Evolutionary conservation across 352 stramenopile species (phyloP).

Genomic region (Pythium brachiatum): DNA sequence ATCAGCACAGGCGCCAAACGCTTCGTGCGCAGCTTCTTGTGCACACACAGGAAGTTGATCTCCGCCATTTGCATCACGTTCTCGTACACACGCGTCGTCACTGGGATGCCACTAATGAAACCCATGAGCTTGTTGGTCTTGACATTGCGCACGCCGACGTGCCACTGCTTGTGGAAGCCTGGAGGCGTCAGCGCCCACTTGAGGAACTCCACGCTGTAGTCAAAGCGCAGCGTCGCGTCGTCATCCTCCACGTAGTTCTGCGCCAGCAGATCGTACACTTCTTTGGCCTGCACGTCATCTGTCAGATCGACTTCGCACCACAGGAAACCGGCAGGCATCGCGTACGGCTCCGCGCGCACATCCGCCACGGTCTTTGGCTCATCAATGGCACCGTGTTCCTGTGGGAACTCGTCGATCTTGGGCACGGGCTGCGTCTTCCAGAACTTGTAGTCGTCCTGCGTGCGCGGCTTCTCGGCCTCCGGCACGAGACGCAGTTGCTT

Average conservation of each 20-base stretch:
- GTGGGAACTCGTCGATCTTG: conserved; percentile 58
- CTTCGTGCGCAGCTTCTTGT: conserved; percentile 97
- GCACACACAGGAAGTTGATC: conserved; percentile 99
- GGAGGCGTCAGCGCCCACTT: conserved; percentile 93
- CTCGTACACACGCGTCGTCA: conserved; percentile 64
- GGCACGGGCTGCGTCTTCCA: conserved; percentile 91
- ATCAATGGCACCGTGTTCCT: conserved; percentile 92
- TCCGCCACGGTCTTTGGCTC: conserved; percentile 86
- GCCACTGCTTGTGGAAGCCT: conserved; percentile 90
- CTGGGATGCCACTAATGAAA: conserved; percentile 97
- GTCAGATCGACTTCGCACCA: conserved; percentile 92
- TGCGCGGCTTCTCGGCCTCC: conserved; percentile 18
- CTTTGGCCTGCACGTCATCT: conserved; percentile 63
- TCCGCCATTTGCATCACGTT: conserved; percentile 80
- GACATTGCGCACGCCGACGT: conserved; percentile 93
- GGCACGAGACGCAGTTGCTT: conserved; percentile 60
- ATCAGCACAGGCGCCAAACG: conserved; percentile 97
- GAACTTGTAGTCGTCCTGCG: conserved; percentile 78
- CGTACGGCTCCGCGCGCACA: conserved; percentile 92
- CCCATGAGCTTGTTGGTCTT: conserved; percentile 94
- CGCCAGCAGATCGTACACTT: conserved; percentile 96
- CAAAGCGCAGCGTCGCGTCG: conserved; percentile 95
- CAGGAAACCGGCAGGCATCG: conserved; percentile 94
- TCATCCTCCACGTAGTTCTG: conserved; percentile 99
- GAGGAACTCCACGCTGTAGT: conserved; percentile 85